Evolutionary conservation across 805 yeast genomes (phyloP).

Genomic region (Pichia californica): DNA sequence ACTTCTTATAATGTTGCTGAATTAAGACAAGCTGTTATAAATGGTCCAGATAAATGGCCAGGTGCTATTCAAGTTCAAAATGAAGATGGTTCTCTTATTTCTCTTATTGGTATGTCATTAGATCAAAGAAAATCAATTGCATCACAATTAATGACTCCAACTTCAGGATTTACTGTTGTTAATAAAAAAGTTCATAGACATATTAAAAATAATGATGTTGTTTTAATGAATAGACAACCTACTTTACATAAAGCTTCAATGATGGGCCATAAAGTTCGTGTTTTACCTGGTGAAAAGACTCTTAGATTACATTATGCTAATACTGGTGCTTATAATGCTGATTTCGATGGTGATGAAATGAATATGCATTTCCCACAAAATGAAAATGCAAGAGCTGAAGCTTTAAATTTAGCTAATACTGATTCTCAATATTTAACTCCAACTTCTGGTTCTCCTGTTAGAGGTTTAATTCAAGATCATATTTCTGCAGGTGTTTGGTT

Average conservation of each 20-base stretch:
- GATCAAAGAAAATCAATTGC: slow-evolving; percentile 96
- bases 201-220: slow-evolving; percentile 90
- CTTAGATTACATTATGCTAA: slow-evolving; percentile 95
- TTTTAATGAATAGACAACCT: slow-evolving; percentile 98
- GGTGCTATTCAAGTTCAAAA: slow-evolving; percentile 96
- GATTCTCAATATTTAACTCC: slow-evolving; percentile 98
- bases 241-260: slow-evolving; percentile 98
- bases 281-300: slow-evolving; percentile 95
- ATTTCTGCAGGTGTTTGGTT: slow-evolving; percentile 99
- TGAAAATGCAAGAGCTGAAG: slow-evolving; percentile 96
- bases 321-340: slow-evolving; percentile 98
- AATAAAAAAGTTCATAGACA: slow-evolving; percentile 95
- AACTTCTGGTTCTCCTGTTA: slow-evolving; percentile 94
- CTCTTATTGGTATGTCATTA: slow-evolving; percentile 78
- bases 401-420: slow-evolving; percentile 89
- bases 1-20: slow-evolving; percentile 87
- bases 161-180: slow-evolving; percentile 50
- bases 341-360: slow-evolving; percentile 99
- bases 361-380: slow-evolving; percentile 99
- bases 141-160: slow-evolving; percentile 87
- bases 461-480: slow-evolving; percentile 99
- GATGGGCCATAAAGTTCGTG: slow-evolving; percentile 99
- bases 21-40: slow-evolving; percentile 88
- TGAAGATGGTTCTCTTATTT: slow-evolving; percentile 83
- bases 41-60: slow-evolving; percentile 98